Base-by-base conservation (phyloP, 768 basidiomycete species). In the Phaffia australis region DNA sequence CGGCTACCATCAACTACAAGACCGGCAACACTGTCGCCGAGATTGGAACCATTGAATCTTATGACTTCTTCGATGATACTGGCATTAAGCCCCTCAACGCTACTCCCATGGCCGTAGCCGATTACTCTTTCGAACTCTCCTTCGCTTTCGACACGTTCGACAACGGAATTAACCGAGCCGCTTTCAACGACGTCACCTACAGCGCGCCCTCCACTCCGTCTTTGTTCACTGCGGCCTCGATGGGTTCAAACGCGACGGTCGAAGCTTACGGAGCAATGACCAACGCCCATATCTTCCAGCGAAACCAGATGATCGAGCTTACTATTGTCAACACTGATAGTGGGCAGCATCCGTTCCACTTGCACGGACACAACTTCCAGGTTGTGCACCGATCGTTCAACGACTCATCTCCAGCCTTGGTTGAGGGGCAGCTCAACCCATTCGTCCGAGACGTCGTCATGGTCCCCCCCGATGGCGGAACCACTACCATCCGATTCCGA, bases 361-460 rank as follows among this genome's bases (percentile, higher is more conserved):
- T 93, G 63, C 91, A 94, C 76, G 92, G 92, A 21, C 68, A 60
- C 62, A 58, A 23, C 48, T 67, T 67, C 57, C 56, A 64, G 79
- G 81, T 98, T 69, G 84, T 94, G 25, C 80, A 83, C 64, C 85
- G 87, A 63, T 81, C 84, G 1, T 71, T 79, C 63, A 82, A 93
- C 73, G 89, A 84, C 71, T 83, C 83, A 0, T 78, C 78, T 3
- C 91, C 89, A 18, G 85, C 87, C 0, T 77, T 89, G 64, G 49
- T 71, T 16, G 87, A 90, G 76, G 85, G 83, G 18, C 87, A 89
- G 71, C 74, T 78, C 0, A 99, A 98, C 77, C 94, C 93, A 1
- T 83, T 93, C 73, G 84, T 90, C n/a, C 82, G 94, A 50, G 94
- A 99, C 76, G 93, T 90, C 0, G 79, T 65, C 54, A 58, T 65